Evolutionary conservation across 2,329 filamentous ascomycete species (phyloP), one percentile per base, ranked within the genome.

Genomic region (Camillea tinctor): DNA sequence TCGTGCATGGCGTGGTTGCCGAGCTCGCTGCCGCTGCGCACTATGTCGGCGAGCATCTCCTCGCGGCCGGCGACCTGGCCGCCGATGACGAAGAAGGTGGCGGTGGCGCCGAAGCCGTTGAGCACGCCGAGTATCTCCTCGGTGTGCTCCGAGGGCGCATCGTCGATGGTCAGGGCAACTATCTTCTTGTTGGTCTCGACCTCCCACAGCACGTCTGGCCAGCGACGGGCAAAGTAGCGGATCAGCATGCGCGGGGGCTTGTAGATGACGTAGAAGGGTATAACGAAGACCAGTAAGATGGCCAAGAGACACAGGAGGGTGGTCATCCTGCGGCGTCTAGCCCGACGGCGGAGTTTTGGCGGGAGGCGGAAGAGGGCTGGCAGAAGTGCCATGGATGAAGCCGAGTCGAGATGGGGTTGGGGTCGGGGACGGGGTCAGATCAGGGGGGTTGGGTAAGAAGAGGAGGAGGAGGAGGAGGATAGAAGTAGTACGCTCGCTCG

Each of bases 1-100:
- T 97, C 93, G 73, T 87, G 84, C 91, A 95, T 93, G 9, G 90
- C 93, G 75, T 97, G 93, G 76, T 97, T 97, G 22, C 85, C 93
- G 3, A 97, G 79, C 78, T 93, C 90, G 73, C 90, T 85, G 21
- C 87, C 88, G 54, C 76, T 78, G 44, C 78, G 77, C n/a, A 91
- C 79, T 1, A 90, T 77, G 48, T 84, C 78, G 50, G 80, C 75
- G 30, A 92, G 78, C 2, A 82, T 74, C 5, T 78, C 76, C 69
- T 88, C 81, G 24, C 78, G 74, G 1, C 82, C 84, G 0, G 79
- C 66, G 9, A 92, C 87, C 76, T 97, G 92, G 2, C 83, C 83
- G 8, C 93, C 93, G 68, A 97, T 96, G 30, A 96, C 82, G 74
- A 97, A 97, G 74, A 96, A 95, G 0, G 93, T 97, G 0, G 93